Conservation (phyloP, 306 rosid genomes). For the Astragalus glycyphyllos region DNA sequence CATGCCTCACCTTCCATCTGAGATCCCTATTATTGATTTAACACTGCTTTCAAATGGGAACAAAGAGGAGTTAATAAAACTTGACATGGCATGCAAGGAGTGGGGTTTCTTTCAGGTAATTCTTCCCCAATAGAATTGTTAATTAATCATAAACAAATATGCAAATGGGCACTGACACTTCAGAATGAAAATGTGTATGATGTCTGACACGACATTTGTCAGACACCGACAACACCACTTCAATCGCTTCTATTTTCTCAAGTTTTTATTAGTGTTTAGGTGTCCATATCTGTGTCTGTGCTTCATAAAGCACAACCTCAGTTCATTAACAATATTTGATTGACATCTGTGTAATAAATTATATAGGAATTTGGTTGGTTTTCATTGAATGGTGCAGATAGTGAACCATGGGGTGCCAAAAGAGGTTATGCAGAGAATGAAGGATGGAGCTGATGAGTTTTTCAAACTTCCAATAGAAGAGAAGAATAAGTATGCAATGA, state of each 20-base stretch:
- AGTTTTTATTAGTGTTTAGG: no score
- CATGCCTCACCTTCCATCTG: slow-evolving; percentile 40
- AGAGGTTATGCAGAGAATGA: slow-evolving; percentile 44
- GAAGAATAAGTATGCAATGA: slow-evolving; percentile 43
- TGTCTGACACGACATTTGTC: no score
- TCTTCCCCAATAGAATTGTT: no score
- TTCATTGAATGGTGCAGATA: slow-evolving; percentile 18
- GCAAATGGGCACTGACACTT: no score
- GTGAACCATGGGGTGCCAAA: slow-evolving; percentile 49
- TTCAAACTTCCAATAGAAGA: slow-evolving; percentile 55
- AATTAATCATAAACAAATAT: no score
- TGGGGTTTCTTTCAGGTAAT: slow-evolving; percentile 57
- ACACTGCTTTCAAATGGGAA: slow-evolving; percentile 43
- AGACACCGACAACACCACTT: no score
- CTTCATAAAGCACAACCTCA: no score
- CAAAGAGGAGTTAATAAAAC: slow-evolving; percentile 45
- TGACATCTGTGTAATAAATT: not conserved
- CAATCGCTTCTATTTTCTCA: no score
- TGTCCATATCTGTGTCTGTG: no score
- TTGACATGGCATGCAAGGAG: slow-evolving; percentile 49
- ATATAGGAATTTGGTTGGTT: not conserved
- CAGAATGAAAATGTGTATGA: no score
- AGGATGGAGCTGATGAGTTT: slow-evolving; percentile 43
- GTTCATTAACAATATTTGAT: no score
- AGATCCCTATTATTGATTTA: slow-evolving; percentile 48